A percentile compares a stretch with the other conserved stretches of the same genome.
These are phyloP conservation scores for Oryza meridionalis DNA, from an alignment of 176 grass and related monocot genomes.

Conservation along the genomic window DNA sequence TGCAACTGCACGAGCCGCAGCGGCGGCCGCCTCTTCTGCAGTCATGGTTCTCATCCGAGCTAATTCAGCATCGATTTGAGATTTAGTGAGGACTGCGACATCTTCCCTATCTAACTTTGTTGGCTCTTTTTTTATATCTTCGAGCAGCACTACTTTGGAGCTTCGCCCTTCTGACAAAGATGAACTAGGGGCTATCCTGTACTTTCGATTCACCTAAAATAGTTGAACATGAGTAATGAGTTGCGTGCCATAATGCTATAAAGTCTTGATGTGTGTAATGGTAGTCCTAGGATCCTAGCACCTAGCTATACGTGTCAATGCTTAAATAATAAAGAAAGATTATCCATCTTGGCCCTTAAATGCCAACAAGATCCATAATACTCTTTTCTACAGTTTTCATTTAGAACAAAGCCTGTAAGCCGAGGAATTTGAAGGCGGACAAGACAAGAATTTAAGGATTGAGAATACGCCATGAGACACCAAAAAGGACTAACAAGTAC, in stretches of 20 bases:
- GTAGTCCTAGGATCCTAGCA: background rate
- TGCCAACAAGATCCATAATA: background rate
- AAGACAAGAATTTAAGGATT: background rate
- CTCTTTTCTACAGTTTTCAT: background rate
- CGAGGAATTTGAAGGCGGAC: background rate
- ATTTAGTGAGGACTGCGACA: slow-evolving; percentile 57
- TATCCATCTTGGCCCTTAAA: background rate
- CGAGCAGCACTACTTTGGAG: slow-evolving; percentile 63
- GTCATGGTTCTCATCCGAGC: slow-evolving; percentile 75
- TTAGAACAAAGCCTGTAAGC: background rate
- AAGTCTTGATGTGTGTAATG: background rate
- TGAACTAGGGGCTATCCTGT: slow-evolving; percentile 71
- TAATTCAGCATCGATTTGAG: slow-evolving; percentile 77
- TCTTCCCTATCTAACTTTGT: slow-evolving; percentile 52
- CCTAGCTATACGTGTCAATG: background rate
- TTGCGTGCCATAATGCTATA: slow-evolving; percentile 26
- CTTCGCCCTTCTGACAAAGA: slow-evolving; percentile 56
- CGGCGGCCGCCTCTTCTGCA: slow-evolving; percentile 60
- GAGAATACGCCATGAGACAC: background rate
- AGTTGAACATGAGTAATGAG: background rate
- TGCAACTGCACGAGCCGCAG: slow-evolving; percentile 71
- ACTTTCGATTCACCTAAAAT: slow-evolving; percentile 88
- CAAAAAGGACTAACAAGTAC: slow-evolving; percentile 10
- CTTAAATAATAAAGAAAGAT: background rate
- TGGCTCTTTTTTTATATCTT: slow-evolving; percentile 60